Evolutionary conservation across 495 filamentous ascomycete species (phyloP).

Genomic region (Cercophora scortea): DNA sequence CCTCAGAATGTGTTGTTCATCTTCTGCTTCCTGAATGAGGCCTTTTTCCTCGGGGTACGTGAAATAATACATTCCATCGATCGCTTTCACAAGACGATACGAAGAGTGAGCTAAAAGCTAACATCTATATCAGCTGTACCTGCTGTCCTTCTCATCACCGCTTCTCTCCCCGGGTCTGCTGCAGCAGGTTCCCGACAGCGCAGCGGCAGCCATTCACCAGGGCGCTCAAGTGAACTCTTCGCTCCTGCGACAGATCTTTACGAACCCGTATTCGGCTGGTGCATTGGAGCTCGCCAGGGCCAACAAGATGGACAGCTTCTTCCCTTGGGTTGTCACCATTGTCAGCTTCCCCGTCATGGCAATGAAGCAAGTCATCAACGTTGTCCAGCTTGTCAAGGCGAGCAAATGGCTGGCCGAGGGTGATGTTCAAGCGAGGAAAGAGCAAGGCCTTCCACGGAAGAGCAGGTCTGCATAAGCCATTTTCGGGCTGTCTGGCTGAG

Average conservation of each 20-base stretch:
- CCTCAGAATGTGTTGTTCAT: conserved; percentile 82
- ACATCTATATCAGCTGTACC: conserved; percentile 52
- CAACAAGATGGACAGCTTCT: conserved; percentile 82
- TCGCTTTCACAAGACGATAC: no score
- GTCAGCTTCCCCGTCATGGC: conserved; percentile 79
- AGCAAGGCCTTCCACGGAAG: conserved; percentile 40
- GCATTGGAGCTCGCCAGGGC: conserved; percentile 84
- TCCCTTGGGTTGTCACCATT: conserved; percentile 83
- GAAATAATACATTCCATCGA: no score
- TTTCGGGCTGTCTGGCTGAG: no score
- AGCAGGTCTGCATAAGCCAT: conserved; percentile 19
- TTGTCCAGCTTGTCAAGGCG: conserved; percentile 90
- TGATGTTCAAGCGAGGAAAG: conserved; percentile 54
- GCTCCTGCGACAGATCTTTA: conserved; percentile 58
- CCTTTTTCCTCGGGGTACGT: conserved; percentile 77
- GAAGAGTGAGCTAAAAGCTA: no score
- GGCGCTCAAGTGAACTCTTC: conserved; percentile 59
- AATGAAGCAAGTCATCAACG: conserved; percentile 87
- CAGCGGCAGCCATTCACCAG: conserved; percentile 47
- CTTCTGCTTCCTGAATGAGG: conserved; percentile 84
- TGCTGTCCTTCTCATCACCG: conserved; percentile 91
- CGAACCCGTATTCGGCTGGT: conserved; percentile 80
- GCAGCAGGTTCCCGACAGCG: conserved; percentile 33
- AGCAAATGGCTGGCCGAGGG: conserved; percentile 88
- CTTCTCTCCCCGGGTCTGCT: conserved; percentile 78